Percentiles rank a stretch among this genome's conserved stretches.
These are phyloP conservation scores for Tetracladium setigerum DNA, from an alignment of 495 filamentous ascomycete genomes.

Conservation along the genomic window DNA sequence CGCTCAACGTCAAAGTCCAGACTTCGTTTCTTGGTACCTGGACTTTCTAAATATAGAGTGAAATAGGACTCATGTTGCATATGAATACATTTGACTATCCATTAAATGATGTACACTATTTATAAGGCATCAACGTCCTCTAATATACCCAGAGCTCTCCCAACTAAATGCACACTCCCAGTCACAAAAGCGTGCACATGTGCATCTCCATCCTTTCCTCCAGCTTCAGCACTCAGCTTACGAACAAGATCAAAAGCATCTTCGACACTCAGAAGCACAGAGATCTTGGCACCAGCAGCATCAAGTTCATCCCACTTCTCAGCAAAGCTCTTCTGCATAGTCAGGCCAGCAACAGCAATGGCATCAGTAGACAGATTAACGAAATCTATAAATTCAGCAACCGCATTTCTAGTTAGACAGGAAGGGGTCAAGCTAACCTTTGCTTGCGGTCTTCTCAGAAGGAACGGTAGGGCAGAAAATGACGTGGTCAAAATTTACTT, in stretches of 20 bases:
- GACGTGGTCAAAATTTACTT: constrained; percentile 63
- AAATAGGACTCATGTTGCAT: too few relatives aligned
- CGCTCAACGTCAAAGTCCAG: too few relatives aligned
- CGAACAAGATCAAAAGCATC: constrained; percentile 70
- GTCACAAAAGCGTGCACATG: constrained; percentile 49
- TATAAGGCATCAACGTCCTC: constrained; percentile 31
- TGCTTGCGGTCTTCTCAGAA: constrained; percentile 55
- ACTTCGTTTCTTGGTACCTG: too few relatives aligned
- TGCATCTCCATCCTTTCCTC: constrained; percentile 15
- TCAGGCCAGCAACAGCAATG: constrained; percentile 56
- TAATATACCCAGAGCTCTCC: constrained; percentile 69
- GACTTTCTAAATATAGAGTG: too few relatives aligned
- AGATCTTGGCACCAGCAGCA: constrained; percentile 41
- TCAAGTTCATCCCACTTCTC: constrained; percentile 66
- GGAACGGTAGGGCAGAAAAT: constrained; percentile 90
- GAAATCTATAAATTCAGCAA: constrained; percentile 30
- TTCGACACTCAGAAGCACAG: constrained; percentile 72
- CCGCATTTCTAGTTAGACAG: too few relatives aligned
- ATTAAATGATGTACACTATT: too few relatives aligned
- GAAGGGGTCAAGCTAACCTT: constrained; percentile 20
- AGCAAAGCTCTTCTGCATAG: constrained; percentile 67
- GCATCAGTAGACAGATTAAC: constrained; percentile 67
- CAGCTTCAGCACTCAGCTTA: constrained; percentile 32
- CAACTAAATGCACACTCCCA: constrained; percentile 85
- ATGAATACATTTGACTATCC: too few relatives aligned